Conservation (phyloP, 352 stramenopile genomes). For the Pythium sukuiense region DNA sequence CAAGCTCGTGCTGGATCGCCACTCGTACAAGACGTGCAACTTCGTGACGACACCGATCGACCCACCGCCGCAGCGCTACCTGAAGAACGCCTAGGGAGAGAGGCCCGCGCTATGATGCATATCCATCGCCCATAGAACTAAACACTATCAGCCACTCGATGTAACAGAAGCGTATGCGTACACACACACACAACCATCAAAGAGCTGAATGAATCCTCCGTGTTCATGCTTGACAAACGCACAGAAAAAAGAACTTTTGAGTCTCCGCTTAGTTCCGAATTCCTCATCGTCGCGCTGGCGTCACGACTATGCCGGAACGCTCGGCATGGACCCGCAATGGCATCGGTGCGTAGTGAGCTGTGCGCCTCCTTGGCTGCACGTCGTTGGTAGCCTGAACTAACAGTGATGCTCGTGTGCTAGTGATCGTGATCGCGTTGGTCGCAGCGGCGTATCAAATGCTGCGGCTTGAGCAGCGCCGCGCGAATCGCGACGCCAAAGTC, state of each 20-base stretch:
- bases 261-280: slow-evolving; percentile 22
- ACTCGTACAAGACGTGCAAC: slow-evolving; percentile 51
- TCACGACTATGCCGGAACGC: slow-evolving; percentile 6
- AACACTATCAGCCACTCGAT: slow-evolving; percentile 1
- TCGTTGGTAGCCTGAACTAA: background rate
- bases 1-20: slow-evolving; percentile 60
- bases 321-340: slow-evolving; percentile 11
- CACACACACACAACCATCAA: background rate
- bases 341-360: slow-evolving; percentile 3
- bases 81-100: slow-evolving; percentile 22
- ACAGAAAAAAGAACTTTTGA: slow-evolving; percentile 1
- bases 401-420: slow-evolving; percentile 23
- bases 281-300: background rate
- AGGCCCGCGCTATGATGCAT: background rate
- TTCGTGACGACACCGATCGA: slow-evolving; percentile 41
- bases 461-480: slow-evolving; percentile 48
- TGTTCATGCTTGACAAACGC: background rate
- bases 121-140: background rate
- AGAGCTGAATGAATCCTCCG: background rate
- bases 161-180: background rate
- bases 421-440: slow-evolving; percentile 58
- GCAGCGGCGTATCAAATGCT: slow-evolving; percentile 62
- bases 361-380: background rate
- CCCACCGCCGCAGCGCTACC: slow-evolving; percentile 11
- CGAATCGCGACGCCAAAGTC: slow-evolving; percentile 24